Evolutionary conservation across 164 flowering plant genomes (phyloP).

Genomic region (Nymphaea colorata): DNA sequence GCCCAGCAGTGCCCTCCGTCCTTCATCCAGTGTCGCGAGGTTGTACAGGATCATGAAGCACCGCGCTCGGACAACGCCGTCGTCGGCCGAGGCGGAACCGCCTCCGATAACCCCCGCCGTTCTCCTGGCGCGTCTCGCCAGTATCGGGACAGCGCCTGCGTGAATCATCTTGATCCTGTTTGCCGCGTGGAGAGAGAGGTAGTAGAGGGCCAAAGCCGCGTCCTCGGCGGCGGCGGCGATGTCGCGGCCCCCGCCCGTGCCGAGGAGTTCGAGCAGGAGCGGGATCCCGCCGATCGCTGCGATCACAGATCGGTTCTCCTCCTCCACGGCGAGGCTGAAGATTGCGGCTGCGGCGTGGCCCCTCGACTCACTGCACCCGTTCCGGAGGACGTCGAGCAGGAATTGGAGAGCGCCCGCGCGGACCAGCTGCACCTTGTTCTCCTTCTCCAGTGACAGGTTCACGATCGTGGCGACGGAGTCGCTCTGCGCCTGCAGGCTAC

Average conservation of each 20-base stretch:
- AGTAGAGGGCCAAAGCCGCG: not conserved
- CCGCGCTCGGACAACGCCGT: not conserved
- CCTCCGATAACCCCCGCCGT: too few species aligned
- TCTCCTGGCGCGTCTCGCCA: not conserved
- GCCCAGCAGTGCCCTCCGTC: not conserved
- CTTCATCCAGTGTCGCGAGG: not conserved
- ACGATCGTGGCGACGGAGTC: not conserved
- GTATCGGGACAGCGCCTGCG: not conserved
- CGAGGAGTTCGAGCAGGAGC: not conserved
- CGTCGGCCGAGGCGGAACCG: not conserved
- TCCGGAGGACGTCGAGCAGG: not conserved
- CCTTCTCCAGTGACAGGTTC: not conserved
- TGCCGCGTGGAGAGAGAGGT: not conserved
- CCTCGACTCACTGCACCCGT: not conserved
- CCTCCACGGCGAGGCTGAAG: not conserved
- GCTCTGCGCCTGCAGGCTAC: not conserved
- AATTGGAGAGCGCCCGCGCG: not conserved
- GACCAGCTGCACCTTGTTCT: not conserved
- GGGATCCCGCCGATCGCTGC: constrained; percentile 1
- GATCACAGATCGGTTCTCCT: constrained; percentile 1
- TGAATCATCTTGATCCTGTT: not conserved
- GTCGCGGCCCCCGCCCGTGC: not conserved
- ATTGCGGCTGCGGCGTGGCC: constrained; percentile 2
- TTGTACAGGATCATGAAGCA: not conserved
- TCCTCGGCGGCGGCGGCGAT: not conserved